Percentiles rank a stretch among this genome's conserved stretches.
Evolutionary conservation across 305 asterid genomes (phyloP).

Genomic region (Fraxinus floribunda): DNA sequence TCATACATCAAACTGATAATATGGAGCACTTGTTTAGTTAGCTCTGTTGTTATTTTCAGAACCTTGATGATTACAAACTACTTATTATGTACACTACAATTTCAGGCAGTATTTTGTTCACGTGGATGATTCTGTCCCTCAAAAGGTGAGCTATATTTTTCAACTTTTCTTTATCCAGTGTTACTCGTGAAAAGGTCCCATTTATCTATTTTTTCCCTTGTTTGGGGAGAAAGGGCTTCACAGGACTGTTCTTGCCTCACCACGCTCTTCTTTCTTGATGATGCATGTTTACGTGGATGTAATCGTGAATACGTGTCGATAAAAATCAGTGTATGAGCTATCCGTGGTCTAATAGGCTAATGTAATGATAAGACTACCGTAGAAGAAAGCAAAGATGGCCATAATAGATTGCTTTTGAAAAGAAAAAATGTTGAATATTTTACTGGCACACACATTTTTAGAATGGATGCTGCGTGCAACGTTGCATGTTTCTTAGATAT

Average conservation of each 20-base stretch:
- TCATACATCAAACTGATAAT: conserved; percentile 8
- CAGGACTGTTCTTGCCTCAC: neutral
- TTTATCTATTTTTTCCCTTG: neutral
- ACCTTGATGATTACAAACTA: conserved; percentile 11
- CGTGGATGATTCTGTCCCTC: conserved; percentile 87
- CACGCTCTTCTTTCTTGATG: neutral
- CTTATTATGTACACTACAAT: conserved; percentile 19
- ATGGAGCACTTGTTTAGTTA: conserved; percentile 7
- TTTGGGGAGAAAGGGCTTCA: neutral
- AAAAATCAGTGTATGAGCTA: conserved; percentile 1
- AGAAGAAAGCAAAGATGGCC: neutral
- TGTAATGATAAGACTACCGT: neutral
- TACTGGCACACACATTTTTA: neutral
- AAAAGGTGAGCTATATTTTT: conserved; percentile 57
- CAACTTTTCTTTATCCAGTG: neutral
- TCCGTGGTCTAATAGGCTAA: neutral
- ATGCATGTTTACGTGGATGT: neutral
- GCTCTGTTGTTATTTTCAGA: conserved; percentile 4
- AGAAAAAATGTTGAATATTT: neutral
- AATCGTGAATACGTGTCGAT: neutral
- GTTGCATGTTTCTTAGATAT: neutral
- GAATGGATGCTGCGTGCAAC: neutral
- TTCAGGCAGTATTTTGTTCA: conserved; percentile 95
- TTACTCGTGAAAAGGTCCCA: neutral
- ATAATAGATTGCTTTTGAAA: neutral